Conservation (phyloP, 2,329 filamentous ascomycete genomes). For the Diaporthe sp. region DNA sequence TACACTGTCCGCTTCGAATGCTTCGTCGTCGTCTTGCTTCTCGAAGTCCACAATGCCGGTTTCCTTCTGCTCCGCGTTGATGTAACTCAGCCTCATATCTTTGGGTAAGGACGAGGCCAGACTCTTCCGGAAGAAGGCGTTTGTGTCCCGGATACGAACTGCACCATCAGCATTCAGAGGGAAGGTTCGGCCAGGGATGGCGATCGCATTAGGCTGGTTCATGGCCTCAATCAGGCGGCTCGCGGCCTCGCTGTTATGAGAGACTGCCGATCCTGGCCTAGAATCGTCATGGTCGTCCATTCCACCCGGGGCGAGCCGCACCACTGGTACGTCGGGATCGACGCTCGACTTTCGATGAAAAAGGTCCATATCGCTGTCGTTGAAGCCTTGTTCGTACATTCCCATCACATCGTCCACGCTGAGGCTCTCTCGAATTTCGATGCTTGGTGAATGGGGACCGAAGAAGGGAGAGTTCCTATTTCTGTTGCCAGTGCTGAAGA, state of each 20-base stretch:
- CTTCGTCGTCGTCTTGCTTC: conserved; percentile 45
- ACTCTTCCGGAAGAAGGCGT: conserved; percentile 54
- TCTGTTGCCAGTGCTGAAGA: conserved; percentile 58
- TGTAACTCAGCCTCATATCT: conserved; percentile 52
- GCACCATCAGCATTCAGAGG: conserved; percentile 51
- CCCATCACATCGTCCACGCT: conserved; percentile 79
- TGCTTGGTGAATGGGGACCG: conserved; percentile 38
- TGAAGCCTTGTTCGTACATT: conserved; percentile 77
- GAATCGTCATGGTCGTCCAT: conserved; percentile 45
- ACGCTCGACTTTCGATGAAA: conserved; percentile 46
- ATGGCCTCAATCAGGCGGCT: conserved; percentile 58
- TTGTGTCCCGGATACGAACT: conserved; percentile 55
- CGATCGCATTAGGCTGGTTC: conserved; percentile 52
- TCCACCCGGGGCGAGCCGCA: conserved; percentile 34
- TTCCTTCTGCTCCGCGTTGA: conserved; percentile 39
- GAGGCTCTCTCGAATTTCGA: conserved; percentile 60
- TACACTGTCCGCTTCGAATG: conserved; percentile 51
- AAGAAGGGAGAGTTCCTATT: conserved; percentile 42
- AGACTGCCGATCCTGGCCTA: conserved; percentile 55
- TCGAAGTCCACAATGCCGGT: conserved; percentile 38
- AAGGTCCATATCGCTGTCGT: conserved; percentile 63
- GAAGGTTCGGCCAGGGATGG: conserved; percentile 42
- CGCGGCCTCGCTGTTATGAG: conserved; percentile 55
- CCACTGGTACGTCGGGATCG: conserved; percentile 37
- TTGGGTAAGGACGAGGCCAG: conserved; percentile 53